Evolutionary conservation across 2,329 filamentous ascomycete species (phyloP), one percentile per base, ranked within the genome.

Genomic region (Sclerotinia nivalis): DNA sequence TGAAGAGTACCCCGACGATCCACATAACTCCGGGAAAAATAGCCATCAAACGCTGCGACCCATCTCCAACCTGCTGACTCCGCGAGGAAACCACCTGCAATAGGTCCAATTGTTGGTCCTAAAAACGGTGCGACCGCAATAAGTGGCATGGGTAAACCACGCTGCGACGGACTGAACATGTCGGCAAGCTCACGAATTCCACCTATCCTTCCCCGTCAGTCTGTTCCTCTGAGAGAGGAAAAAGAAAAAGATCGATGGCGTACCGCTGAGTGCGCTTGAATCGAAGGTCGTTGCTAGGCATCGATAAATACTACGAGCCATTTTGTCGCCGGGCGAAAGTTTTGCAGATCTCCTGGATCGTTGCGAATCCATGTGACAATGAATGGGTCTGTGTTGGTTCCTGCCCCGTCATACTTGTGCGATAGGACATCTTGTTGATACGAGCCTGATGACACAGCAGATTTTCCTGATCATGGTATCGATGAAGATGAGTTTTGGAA

Each of bases 41-140:
- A 66, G 86, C 84, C 76, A 88, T 84, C 62, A 91, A 79, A 79
- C 1, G 87, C 88, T 77, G 87, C 83, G 28, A 92, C 86, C 90
- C 90, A 92, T 74, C 88, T 82, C 90, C 90, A 91, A 22, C 89
- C 89, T n/a, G 83, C 84, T 1, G 84, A 82, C 76, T 88, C 83
- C 13, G 88, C 87, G 1, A 91, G 80, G 78, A 92, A 93, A 2
- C 89, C 89, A 72, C 88, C 88, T 8, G 86, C 85, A 61, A 92
- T 88, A 1, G 91, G 91, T 0, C 90, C 72, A 81, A 86, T 67
- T 80, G 82, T 85, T 0, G 90, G 88, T 1, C 89, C 89, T 69
- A 92, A 81, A 77, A 91, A 91, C 0, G 89, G 89, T 1, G 88
- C 87, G 7, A 87, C 83, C 20, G 89, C 87, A 74, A 91, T 92